Base-by-base conservation (phyloP, 768 basidiomycete genomes). In the Leccinum pellstonianum region DNA sequence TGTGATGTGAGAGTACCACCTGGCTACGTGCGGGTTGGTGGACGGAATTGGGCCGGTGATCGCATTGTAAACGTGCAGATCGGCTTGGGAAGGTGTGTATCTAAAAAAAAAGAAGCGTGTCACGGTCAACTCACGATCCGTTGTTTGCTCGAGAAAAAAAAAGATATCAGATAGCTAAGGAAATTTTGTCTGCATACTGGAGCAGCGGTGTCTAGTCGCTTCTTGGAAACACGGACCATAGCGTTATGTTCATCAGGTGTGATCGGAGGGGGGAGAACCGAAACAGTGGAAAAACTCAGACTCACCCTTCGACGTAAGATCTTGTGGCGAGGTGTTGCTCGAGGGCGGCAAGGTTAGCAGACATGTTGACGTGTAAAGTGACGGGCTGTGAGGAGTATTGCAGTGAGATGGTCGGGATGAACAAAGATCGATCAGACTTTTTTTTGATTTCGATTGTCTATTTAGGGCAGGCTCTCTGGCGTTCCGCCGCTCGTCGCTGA, bases 221-320 rank as follows among this genome's bases (percentile, higher is more conserved):
- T 86, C 89, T 93, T 86, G 84, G 91, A 90, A 93, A 93, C 91
- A 92, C 91, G 91, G 91, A 93, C 91, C 92, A 92, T 90, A 90
- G 89, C 89, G 73, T 78, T 66, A 64, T 72, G 75, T 75, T 91
- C 90, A 90, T 92, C 87, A 82, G 66, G 69, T 60, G 62, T 54
- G 62, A 62, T 65, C 58, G 59, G 48, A 51, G 41, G 62, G 64
- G 62, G 65, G 41, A 52, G 37, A 33, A 33, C 48, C 54, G 27
- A 46, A 52, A 51, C 35, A 55, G 41, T 53, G 50, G 53, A 52
- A 60, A n/a, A 52, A 60, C 56, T 37, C 33, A 57, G 19, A 82
- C 91, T 83, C 58, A 95, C 94, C 94, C 94, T 73, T 95, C 91
- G 53, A 96, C 81, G 75, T 96, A 96, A 60, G 93, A 93, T 73